Evolutionary conservation across 2,329 filamentous ascomycete genomes (phyloP), one percentile per base, ranked within the genome.

Genomic region (Venturia asperata): DNA sequence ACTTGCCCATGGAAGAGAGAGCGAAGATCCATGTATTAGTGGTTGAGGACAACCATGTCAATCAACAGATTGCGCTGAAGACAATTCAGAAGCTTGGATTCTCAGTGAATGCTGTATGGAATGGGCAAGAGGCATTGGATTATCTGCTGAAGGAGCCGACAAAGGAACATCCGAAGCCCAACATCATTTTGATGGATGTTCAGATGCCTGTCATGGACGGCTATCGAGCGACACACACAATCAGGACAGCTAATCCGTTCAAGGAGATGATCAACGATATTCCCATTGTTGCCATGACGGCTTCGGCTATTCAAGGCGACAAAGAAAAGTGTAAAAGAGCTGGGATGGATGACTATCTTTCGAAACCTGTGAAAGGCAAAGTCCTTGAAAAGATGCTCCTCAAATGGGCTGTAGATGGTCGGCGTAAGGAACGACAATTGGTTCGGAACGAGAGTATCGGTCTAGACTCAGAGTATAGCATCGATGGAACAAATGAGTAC

Each of bases 201-300:
- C 87, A 90, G 74, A 89, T 90, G 85, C 85, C 86, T 11, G 84
- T 91, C 47, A 85, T 91, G 67, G 90, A 92, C 70, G 90, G 90
- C 1, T 92, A 92, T 73, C 84, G 85, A 66, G 88, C 89, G 52
- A 92, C 89, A 0, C 88, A 91, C 69, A 81, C 88, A 11, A 81
- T 93, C 58, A 82, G 89, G 19, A 86, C 88, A 65, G 85, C 89
- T 68, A 72, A 81, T 1, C 86, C 87, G 0, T 91, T 89, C 75
- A 85, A 82, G 49, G 71, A 77, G 1, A 81, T 76, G 21, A 73
- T 84, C 4, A 79, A 81, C 64, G 79, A 86, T 55, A 86, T 90
- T 5, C 88, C 88, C 0, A 90, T 92, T 62, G 86, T 92, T 45
- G 89, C 89, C n/a, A 90, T 92, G 87, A 92, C 89, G 0, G 89